A percentile compares a stretch with the other conserved stretches of the same genome.
phyloP scores from a whole-genome alignment of 176 grass and related monocot genomes.

The Musa beccarii region DNA sequence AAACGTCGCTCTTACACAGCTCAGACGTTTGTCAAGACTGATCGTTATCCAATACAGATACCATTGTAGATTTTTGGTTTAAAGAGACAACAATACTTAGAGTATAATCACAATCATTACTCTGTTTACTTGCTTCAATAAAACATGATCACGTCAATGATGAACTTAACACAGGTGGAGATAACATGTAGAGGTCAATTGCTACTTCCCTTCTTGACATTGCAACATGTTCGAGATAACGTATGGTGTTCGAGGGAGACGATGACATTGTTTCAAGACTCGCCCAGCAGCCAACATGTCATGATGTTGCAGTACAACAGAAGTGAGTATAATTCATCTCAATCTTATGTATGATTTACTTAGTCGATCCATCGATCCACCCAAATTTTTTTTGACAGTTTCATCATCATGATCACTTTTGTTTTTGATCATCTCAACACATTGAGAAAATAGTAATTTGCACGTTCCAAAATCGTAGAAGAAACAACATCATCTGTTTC shows the following conservation, averaged over 20 bases:
- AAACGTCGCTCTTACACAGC: too few species aligned
- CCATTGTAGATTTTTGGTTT: too few species aligned
- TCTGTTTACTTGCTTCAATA: not conserved
- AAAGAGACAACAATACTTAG: too few species aligned
- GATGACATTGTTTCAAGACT: not conserved
- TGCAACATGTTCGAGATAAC: slow-evolving; percentile 39
- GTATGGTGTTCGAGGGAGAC: slow-evolving; percentile 32
- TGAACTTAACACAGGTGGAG: slow-evolving; percentile 28
- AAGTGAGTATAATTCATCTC: slow-evolving; percentile 15
- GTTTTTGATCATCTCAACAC: too few species aligned
- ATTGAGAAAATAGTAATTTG: too few species aligned
- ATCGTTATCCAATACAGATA: too few species aligned
- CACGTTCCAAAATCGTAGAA: too few species aligned
- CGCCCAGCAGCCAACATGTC: slow-evolving; percentile 20
- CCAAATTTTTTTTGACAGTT: not conserved
- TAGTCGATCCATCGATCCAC: not conserved
- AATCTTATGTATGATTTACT: not conserved
- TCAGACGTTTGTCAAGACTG: too few species aligned
- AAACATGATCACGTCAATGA: too few species aligned
- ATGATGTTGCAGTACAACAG: slow-evolving; percentile 42
- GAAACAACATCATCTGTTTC: too few species aligned
- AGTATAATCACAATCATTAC: too few species aligned
- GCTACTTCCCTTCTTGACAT: slow-evolving; percentile 28
- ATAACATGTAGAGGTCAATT: slow-evolving; percentile 34
- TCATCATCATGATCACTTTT: too few species aligned